Evolutionary conservation across 78 protist genomes (phyloP).

Genomic region (Protostelium mycophagum): DNA sequence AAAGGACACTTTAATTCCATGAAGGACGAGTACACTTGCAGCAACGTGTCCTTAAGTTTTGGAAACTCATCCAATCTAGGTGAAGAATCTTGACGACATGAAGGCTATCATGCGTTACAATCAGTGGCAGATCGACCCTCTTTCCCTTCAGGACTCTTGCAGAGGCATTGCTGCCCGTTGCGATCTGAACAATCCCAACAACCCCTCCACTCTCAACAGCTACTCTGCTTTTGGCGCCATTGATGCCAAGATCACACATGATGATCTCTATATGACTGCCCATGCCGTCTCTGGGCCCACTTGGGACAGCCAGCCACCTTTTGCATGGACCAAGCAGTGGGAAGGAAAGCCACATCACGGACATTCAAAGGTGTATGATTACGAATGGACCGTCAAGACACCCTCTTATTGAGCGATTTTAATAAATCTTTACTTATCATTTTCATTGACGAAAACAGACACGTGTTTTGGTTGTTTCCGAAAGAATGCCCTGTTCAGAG

Average conservation of each 20-base stretch:
- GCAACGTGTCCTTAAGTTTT: too few relatives aligned
- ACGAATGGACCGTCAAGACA: conserved; percentile 8
- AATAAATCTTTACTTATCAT: too few relatives aligned
- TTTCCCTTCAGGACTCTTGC: conserved; percentile 63
- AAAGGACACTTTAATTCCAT: too few relatives aligned
- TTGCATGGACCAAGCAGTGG: conserved; percentile 20
- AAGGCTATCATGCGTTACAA: conserved; percentile 77
- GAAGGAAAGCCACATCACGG: conserved; percentile 24
- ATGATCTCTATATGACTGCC: neutral
- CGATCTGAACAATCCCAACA: conserved; percentile 44
- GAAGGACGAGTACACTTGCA: too few relatives aligned
- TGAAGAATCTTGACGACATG: conserved; percentile 12
- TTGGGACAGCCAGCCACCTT: conserved; percentile 32
- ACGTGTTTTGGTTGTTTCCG: too few relatives aligned
- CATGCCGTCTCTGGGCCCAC: conserved; percentile 43
- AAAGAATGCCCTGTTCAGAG: too few relatives aligned
- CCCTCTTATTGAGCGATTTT: neutral
- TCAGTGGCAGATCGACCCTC: conserved; percentile 68
- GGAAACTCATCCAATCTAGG: neutral
- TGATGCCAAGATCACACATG: conserved; percentile 33
- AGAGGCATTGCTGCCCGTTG: conserved; percentile 50
- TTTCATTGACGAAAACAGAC: too few relatives aligned
- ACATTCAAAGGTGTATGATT: conserved; percentile 24
- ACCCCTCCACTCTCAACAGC: neutral
- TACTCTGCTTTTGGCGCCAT: conserved; percentile 44